Base-by-base conservation (phyloP, 768 basidiomycete genomes). In the Tephrocybe sp. region DNA sequence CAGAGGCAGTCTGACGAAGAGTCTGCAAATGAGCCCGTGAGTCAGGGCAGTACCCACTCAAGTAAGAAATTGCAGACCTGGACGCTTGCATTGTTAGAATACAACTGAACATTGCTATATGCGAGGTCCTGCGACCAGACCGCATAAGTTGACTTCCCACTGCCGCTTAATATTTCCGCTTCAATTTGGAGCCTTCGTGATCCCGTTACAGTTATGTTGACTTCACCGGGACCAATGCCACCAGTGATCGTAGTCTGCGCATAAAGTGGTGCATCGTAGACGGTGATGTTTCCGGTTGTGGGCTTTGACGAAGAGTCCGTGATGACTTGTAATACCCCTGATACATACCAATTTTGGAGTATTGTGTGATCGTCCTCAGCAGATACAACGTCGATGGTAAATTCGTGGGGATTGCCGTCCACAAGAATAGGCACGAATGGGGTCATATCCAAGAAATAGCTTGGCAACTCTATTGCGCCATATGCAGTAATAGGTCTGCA, bases 261-360 rank as follows among this genome's bases (percentile, higher is more conserved):
- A 55, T 82, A 89, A 0, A 78, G 78, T 9, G 79, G 65, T 25
- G 71, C 87, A 15, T 75, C 65, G 57, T 89, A 86, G 8, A 59
- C 57, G 0, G 76, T 82, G 49, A 91, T 87, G 24, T 70, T 75
- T 24, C 89, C 89, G 1, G 80, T 87, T 2, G 89, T 90, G 3
- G 73, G 85, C 35, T 64, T 59, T 1, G 72, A 66, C 25, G 87
- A 87, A 7, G 79, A 64, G 60, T 89, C 86, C 1, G 80, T 82
- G 51, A 84, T 65, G 39, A 88, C 83, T 62, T 91, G 87, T 5
- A 92, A 64, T 4, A 72, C 55, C 1, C 86, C 89, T 3, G 87
- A 88, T 22, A 90, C 80, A 60, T 80, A 87, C 90, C 89, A 92
- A 60, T 89, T 90, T 53, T 79, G 74, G 43, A 85, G 76, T 58